These are phyloP conservation scores for Plasmodium relictum DNA, from an alignment of 169 alveolate species.

Conservation along the genomic window DNA sequence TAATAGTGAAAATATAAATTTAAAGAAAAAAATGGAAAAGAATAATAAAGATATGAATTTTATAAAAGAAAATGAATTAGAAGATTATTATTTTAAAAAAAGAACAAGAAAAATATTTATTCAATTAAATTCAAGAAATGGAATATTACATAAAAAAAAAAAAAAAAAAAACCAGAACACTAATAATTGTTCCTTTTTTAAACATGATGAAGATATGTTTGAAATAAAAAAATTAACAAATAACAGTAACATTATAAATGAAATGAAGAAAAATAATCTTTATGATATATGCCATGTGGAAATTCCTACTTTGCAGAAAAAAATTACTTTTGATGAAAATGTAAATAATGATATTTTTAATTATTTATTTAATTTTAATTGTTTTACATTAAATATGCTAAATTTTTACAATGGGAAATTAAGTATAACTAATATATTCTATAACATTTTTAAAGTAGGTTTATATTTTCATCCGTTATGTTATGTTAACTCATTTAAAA, in stretches of 20 bases:
- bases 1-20: neutral
- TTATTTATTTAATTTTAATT: slow-evolving; percentile 46
- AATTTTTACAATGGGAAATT: slow-evolving; percentile 7
- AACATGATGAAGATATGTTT: neutral
- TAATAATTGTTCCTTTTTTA: neutral
- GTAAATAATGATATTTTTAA: slow-evolving; percentile 42
- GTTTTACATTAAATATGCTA: slow-evolving; percentile 22
- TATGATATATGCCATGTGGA: slow-evolving; percentile 20
- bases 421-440: slow-evolving; percentile 21
- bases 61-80: slow-evolving; percentile 50
- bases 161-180: slow-evolving; percentile 3
- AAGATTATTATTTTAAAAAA: slow-evolving; percentile 17
- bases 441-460: slow-evolving; percentile 32
- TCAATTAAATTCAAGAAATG: slow-evolving; percentile 44
- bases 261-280: slow-evolving; percentile 18
- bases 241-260: neutral
- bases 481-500: slow-evolving; percentile 55
- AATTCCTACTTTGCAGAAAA: slow-evolving; percentile 46
- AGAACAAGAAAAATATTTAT: slow-evolving; percentile 35
- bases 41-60: neutral
- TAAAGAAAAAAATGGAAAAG: neutral
- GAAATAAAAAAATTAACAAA: slow-evolving; percentile 21
- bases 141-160: slow-evolving; percentile 62
- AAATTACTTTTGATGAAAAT: slow-evolving; percentile 70
- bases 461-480: slow-evolving; percentile 64